Evolutionary conservation across 805 yeast species (phyloP).

Genomic region (Metschnikowia peoriensis): DNA sequence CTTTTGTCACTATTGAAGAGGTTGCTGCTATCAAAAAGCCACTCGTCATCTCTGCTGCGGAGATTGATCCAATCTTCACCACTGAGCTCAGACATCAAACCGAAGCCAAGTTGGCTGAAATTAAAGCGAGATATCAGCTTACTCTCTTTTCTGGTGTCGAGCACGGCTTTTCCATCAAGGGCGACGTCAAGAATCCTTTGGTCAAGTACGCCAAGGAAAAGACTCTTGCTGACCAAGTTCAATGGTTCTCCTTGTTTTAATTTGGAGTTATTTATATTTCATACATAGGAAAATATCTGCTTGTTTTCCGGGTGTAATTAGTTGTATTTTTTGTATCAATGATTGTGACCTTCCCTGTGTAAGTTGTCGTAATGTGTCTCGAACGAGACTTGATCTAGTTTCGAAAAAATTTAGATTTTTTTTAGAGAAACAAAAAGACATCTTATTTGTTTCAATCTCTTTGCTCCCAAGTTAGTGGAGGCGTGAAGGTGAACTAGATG

Average conservation of each 20-base stretch:
- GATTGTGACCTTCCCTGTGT: background rate
- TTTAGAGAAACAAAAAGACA: background rate
- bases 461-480: too few species aligned
- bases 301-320: background rate
- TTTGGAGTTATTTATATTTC: background rate
- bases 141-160: slow-evolving; percentile 59
- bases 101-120: slow-evolving; percentile 50
- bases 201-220: slow-evolving; percentile 68
- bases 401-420: background rate
- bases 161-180: slow-evolving; percentile 84
- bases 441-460: too few species aligned
- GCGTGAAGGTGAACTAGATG: too few species aligned
- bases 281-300: background rate
- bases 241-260: slow-evolving; percentile 14
- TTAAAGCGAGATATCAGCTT: slow-evolving; percentile 55
- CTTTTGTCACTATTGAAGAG: slow-evolving; percentile 65
- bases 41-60: slow-evolving; percentile 71
- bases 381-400: too few species aligned
- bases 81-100: slow-evolving; percentile 61
- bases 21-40: slow-evolving; percentile 61
- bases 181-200: slow-evolving; percentile 55
- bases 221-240: slow-evolving; percentile 48
- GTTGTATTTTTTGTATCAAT: background rate
- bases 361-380: too few species aligned
- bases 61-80: slow-evolving; percentile 62